phyloP scores from a whole-genome alignment of 306 rosid species.

The Morella rubra region DNA sequence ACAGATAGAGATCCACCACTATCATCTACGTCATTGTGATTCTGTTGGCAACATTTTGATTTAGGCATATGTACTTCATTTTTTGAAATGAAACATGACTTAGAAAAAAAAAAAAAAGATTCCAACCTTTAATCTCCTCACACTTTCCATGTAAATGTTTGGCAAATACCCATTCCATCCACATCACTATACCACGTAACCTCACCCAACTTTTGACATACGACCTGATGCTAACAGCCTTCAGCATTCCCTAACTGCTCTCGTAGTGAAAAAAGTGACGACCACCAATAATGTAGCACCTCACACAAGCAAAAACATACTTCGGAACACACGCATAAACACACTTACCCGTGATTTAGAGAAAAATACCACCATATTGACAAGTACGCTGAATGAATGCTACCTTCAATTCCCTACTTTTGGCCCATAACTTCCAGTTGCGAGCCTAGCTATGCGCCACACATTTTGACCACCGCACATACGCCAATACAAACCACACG shows the following conservation, averaged over 20 bases:
- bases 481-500: too few species aligned
- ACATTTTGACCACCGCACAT: too few species aligned
- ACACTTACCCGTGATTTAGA: neutral
- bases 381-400: neutral
- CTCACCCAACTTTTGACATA: too few species aligned
- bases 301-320: neutral
- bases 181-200: too few species aligned
- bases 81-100: too few species aligned
- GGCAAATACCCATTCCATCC: neutral
- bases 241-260: neutral
- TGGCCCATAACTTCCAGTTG: neutral
- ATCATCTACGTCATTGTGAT: too few species aligned
- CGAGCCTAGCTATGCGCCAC: neutral
- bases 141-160: neutral
- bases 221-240: neutral
- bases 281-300: neutral
- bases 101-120: too few species aligned
- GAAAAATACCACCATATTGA: neutral
- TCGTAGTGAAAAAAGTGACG: neutral
- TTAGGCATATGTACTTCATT: too few species aligned
- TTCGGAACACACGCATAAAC: neutral
- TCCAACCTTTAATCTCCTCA: neutral
- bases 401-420: neutral
- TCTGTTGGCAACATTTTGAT: too few species aligned
- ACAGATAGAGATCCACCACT: too few species aligned